Base-by-base conservation (phyloP, 805 yeast species). In the Candida yuanshanica region DNA sequence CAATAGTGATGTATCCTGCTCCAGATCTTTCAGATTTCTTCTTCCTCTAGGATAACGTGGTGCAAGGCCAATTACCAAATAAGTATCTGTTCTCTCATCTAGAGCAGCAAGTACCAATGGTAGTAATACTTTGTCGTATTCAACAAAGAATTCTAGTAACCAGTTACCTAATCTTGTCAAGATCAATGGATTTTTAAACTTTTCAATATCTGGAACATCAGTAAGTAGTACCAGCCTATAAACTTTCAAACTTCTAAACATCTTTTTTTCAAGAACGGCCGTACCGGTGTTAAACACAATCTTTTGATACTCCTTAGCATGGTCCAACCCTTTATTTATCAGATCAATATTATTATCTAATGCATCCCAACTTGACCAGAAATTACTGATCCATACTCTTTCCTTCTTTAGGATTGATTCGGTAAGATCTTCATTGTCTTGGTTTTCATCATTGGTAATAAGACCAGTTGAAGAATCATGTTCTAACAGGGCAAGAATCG, bases 131-230 rank as follows among this genome's bases (percentile, higher is more conserved):
- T 68, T 68, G 22, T 70, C 68, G 47, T 84, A 90, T 56, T 89
- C 96, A 4, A 95, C 83, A 51, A 91, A 83, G 45, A 88, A 82
- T 57, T 95, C 98, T 35, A 88, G 66, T 4, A 93, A 69, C 99
- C 99, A 95, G 44, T 79, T 75, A 0, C 97, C 98, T 20, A 93
- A 67, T 50, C 95, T 77, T 31, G 87, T 68, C 35, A 95, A 63
- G 35, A 95, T 86, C 44, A 93, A 64, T 4, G 99, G 99, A 60
- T 93, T 95, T 50, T 75, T 75, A 62, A 88, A 91, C 38, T 86
- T 64, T 22, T 71, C 75, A 21, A 87, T 66, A 53, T 87, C 93
- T 5, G 95, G 93, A 1, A 89, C 95, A 56, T 90, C 98, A 47
- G 83, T 86, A 33, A 95, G 62, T 9, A 93, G 95, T 35, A 95